Conservation (phyloP, 2,329 filamentous ascomycete genomes). For the Colletotrichum sp. region DNA sequence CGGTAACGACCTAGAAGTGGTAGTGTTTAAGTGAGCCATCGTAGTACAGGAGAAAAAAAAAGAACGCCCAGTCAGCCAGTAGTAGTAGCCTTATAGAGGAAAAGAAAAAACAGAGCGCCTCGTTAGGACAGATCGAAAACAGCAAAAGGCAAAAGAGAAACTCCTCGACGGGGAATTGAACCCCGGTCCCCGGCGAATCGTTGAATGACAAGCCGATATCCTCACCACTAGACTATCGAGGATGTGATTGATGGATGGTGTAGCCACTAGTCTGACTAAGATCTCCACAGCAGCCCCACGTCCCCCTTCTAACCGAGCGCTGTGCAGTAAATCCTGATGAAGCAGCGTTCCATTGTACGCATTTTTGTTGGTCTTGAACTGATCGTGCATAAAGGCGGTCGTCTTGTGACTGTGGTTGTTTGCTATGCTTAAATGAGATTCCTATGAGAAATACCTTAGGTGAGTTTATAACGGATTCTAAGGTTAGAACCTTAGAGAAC, state of each 20-base stretch:
- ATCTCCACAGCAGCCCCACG: not conserved
- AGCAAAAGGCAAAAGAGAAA: not conserved
- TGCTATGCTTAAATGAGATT: not conserved
- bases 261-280: not conserved
- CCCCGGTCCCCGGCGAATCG: constrained; percentile 18
- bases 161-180: constrained; percentile 21
- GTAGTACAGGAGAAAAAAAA: no score
- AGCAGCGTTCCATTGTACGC: not conserved
- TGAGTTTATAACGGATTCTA: not conserved
- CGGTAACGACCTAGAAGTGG: no score
- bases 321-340: not conserved
- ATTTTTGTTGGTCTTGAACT: not conserved
- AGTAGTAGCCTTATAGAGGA: no score
- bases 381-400: not conserved
- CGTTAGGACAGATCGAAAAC: accelerated
- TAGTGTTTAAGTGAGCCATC: no score
- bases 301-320: not conserved
- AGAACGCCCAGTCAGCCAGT: no score
- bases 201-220: constrained; percentile 17
- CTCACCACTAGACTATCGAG: constrained; percentile 22
- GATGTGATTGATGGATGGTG: not conserved
- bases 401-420: not conserved
- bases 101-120: not conserved
- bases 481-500: not conserved
- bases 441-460: not conserved